phyloP scores from a whole-genome alignment of 192 early-diverging fungal species.

The Umbelopsis ramanniana region DNA sequence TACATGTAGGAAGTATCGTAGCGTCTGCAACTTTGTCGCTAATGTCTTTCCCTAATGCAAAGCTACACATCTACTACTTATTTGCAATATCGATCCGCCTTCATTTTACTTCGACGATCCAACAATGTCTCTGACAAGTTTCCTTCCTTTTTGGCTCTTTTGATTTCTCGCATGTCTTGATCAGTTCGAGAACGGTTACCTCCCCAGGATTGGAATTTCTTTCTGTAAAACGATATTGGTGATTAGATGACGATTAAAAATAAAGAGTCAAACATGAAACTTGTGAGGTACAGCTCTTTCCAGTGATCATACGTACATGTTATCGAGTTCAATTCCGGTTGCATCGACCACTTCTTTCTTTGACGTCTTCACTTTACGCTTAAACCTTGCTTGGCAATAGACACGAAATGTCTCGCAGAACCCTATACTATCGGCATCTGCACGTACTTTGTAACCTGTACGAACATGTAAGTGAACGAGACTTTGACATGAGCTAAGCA shows the following conservation, averaged over 20 bases:
- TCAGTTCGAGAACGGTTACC: conserved; percentile 61
- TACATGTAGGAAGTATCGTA: background rate
- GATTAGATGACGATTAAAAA: background rate
- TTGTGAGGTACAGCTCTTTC: background rate
- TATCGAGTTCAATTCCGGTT: conserved; percentile 65
- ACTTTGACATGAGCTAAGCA: background rate
- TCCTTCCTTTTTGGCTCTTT: conserved; percentile 72
- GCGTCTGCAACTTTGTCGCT: background rate
- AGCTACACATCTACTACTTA: conserved; percentile 35
- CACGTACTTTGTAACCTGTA: conserved; percentile 57
- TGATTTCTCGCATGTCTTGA: conserved; percentile 57
- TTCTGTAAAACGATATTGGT: conserved; percentile 44
- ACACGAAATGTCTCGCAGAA: conserved; percentile 74
- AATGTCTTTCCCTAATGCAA: background rate
- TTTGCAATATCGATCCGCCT: conserved; percentile 85
- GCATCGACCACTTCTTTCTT: conserved; percentile 56
- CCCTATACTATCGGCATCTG: conserved; percentile 74
- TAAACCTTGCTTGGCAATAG: conserved; percentile 72
- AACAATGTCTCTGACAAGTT: conserved; percentile 74
- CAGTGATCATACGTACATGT: conserved; percentile 54
- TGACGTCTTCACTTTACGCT: conserved; percentile 54
- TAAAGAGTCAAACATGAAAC: background rate
- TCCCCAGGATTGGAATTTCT: conserved; percentile 78
- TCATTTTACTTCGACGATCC: conserved; percentile 81
- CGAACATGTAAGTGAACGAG: background rate